Percentiles rank a stretch among this genome's conserved stretches.
Conservation (phyloP, 495 filamentous ascomycete species). For the Lentithecium fluviatile region DNA sequence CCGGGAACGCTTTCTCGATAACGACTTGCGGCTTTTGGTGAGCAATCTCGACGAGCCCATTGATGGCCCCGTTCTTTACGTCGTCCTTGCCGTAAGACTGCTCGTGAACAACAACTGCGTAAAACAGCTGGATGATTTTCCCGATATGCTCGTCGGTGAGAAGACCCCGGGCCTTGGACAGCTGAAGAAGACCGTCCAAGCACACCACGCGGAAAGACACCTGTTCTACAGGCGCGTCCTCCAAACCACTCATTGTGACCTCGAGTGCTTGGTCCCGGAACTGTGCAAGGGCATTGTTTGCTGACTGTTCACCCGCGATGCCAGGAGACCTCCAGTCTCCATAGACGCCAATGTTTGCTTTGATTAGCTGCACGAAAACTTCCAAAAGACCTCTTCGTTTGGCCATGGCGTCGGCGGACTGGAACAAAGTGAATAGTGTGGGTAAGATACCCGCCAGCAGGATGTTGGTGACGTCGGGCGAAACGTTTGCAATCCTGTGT, state of each 20-base stretch:
- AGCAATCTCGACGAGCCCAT: slow-evolving; percentile 62
- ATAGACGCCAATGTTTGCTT: slow-evolving; percentile 57
- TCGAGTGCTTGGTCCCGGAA: slow-evolving; percentile 64
- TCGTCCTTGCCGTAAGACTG: slow-evolving; percentile 57
- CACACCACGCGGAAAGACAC: slow-evolving; percentile 63
- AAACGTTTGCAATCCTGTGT: slow-evolving; percentile 55
- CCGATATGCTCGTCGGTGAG: slow-evolving; percentile 65
- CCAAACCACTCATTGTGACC: slow-evolving; percentile 59
- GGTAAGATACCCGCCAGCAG: slow-evolving; percentile 58
- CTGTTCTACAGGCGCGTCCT: slow-evolving; percentile 62
- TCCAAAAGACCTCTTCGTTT: slow-evolving; percentile 69
- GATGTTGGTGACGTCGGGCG: slow-evolving; percentile 54
- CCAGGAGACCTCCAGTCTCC: slow-evolving; percentile 55
- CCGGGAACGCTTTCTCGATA: slow-evolving; percentile 69
- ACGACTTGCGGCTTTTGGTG: slow-evolving; percentile 66
- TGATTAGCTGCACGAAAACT: slow-evolving; percentile 58
- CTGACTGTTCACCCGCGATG: slow-evolving; percentile 30
- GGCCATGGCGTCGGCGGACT: slow-evolving; percentile 62
- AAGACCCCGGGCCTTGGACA: slow-evolving; percentile 56
- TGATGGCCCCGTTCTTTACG: slow-evolving; percentile 63
- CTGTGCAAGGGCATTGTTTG: slow-evolving; percentile 54
- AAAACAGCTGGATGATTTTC: slow-evolving; percentile 62
- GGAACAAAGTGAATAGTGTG: slow-evolving; percentile 61
- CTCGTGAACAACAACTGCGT: slow-evolving; percentile 63
- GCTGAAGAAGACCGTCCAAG: slow-evolving; percentile 57